A percentile compares a stretch with the other conserved stretches of the same genome.
phyloP scores from a whole-genome alignment of 192 early-diverging fungal species.

The Entomortierella beljakovae region DNA sequence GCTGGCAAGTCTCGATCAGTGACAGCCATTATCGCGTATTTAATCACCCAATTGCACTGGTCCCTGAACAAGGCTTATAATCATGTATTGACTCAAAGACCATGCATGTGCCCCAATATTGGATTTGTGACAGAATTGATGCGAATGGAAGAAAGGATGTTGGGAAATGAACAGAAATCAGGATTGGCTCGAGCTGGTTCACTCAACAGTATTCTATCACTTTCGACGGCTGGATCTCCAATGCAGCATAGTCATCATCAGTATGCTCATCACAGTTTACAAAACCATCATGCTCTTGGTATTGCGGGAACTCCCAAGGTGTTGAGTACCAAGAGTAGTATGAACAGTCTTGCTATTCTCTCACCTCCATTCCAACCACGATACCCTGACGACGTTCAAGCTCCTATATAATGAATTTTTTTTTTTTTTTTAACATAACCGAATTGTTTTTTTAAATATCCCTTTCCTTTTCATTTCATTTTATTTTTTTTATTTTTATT shows the following conservation, averaged over 20 bases:
- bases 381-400: background rate
- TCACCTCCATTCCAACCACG: slow-evolving; percentile 4
- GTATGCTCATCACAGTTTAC: slow-evolving; percentile 26
- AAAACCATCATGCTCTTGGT: slow-evolving; percentile 26
- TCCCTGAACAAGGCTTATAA: slow-evolving; percentile 74
- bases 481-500: background rate
- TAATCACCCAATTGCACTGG: slow-evolving; percentile 71
- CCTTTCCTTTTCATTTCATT: background rate
- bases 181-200: slow-evolving; percentile 35
- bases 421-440: too few relatives aligned
- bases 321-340: slow-evolving; percentile 34
- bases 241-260: slow-evolving; percentile 14
- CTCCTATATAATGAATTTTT: too few relatives aligned
- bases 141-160: slow-evolving; percentile 72
- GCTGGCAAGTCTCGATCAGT: slow-evolving; percentile 83
- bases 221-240: slow-evolving; percentile 26
- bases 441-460: background rate
- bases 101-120: slow-evolving; percentile 81
- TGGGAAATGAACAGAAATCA: slow-evolving; percentile 47
- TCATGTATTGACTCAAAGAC: slow-evolving; percentile 69
- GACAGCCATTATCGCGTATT: slow-evolving; percentile 76
- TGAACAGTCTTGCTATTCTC: slow-evolving; percentile 27
- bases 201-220: slow-evolving; percentile 38
- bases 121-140: slow-evolving; percentile 81
- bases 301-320: slow-evolving; percentile 13